phyloP scores from a whole-genome alignment of 176 grass and related monocot genomes.

The Raddia distichophylla region DNA sequence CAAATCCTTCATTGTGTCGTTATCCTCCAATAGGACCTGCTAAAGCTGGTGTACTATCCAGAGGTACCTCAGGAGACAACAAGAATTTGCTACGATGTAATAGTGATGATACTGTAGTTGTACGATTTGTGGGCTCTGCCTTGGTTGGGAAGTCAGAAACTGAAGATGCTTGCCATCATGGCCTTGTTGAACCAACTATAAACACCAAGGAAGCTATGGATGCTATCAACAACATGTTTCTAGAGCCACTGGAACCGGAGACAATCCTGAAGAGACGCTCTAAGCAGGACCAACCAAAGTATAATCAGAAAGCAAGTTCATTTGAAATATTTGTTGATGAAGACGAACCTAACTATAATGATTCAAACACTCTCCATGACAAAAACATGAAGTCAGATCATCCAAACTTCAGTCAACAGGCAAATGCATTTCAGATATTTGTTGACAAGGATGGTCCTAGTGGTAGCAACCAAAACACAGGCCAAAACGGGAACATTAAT shows the following conservation, averaged over 20 bases:
- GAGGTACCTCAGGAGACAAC: conserved; percentile 45
- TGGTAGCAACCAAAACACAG: conserved; percentile 32
- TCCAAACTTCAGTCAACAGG: conserved; percentile 46
- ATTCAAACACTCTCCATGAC: conserved; percentile 24
- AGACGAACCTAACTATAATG: conserved; percentile 46
- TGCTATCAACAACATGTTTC: conserved; percentile 89
- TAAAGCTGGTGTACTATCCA: conserved; percentile 38
- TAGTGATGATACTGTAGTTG: conserved; percentile 84
- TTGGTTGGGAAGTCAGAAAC: conserved; percentile 84
- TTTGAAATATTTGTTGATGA: conserved; percentile 91
- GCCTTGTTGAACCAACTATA: conserved; percentile 88
- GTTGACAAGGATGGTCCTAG: conserved; percentile 61
- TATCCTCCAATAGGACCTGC: conserved; percentile 34
- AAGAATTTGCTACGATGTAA: conserved; percentile 49
- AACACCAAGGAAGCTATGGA: conserved; percentile 87
- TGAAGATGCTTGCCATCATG: conserved; percentile 92
- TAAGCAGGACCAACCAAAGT: conserved; percentile 48
- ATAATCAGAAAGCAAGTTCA: conserved; percentile 54
- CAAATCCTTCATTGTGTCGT: conserved; percentile 22
- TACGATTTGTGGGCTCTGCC: conserved; percentile 85
- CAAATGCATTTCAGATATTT: conserved; percentile 75
- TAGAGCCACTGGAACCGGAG: conserved; percentile 79
- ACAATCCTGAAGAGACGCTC: conserved; percentile 65
- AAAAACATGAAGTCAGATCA: conserved; percentile 40
- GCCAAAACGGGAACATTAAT: conserved; percentile 26